phyloP scores from a whole-genome alignment of 257 asterid genomes.

The Solanum infundibuliforme region DNA sequence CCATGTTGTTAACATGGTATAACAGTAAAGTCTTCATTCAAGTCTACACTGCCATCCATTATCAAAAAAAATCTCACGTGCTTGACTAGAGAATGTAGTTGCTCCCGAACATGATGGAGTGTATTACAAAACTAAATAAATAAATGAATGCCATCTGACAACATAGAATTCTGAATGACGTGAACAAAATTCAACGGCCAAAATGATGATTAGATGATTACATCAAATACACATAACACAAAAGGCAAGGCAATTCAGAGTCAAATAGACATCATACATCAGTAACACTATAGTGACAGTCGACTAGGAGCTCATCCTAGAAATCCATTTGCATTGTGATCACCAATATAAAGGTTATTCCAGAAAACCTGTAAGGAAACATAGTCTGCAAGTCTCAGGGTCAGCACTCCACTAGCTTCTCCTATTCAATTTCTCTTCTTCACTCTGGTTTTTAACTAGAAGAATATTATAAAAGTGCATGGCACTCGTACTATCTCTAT shows the following conservation, averaged over 20 bases:
- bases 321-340: neutral
- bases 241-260: neutral
- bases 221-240: neutral
- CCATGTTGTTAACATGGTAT: neutral
- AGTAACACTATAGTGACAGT: neutral
- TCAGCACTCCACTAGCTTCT: neutral
- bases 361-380: neutral
- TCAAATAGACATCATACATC: neutral
- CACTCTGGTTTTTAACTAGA: neutral
- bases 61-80: neutral
- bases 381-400: neutral
- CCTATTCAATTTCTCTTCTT: neutral
- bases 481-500: neutral
- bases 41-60: neutral
- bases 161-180: neutral
- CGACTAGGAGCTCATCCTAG: neutral
- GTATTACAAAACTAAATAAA: neutral
- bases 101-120: neutral
- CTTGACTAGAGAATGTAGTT: neutral
- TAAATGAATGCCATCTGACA: neutral
- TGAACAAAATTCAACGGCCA: neutral
- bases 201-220: neutral
- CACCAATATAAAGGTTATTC: neutral
- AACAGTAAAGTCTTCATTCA: neutral
- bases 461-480: neutral